Base-by-base conservation (phyloP, 805 yeast genomes). In the Kazachstania taianensis region DNA sequence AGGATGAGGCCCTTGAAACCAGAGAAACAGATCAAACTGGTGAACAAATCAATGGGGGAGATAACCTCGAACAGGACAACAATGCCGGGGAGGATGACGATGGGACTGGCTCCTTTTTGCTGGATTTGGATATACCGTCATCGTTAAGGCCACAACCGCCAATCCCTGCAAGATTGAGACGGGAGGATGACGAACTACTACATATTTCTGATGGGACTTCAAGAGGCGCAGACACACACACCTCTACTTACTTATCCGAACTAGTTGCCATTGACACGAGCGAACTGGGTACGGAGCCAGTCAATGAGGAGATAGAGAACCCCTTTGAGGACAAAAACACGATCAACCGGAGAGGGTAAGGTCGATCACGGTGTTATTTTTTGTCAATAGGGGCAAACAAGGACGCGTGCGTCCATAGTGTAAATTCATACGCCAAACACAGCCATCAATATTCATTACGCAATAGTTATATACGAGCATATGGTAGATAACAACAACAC, bases 51-150 rank as follows among this genome's bases (percentile, higher is more conserved):
- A n/a, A n/a, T n/a, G n/a, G n/a, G n/a, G n/a, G n/a, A n/a, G n/a
- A n/a, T n/a, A n/a, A n/a, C n/a, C n/a, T n/a, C n/a, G 25, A 22
- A 9, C 12, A 10, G 10, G 24, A 22, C 25, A 14, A 29, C 17
- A 20, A 24, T 17, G 29, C 23, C 14, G 4, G n/a, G 4, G 23
- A 15, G 7, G 26, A 40, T 23, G 48, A 49, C 13, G 50, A 48
- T 12, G 55, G 50, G 18, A 45, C 43, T 5, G 61, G 56, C 7
- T 50, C 53, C 28, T 53, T 55, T 30, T 41, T 55, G n/a, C 39
- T 57, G 7, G 57, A 53, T 34, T 46, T 55, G 5, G 58, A 49
- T 19, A 43, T 55, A 22, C 45, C 51, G 9, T 36, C 37, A 14
- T 30, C 47, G 13, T 20, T 32, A 20, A 35, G 30, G 13, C 38